These are phyloP conservation scores for Gliomastix tumulicola DNA, from an alignment of 2,329 filamentous ascomycete species.

Conservation along the genomic window DNA sequence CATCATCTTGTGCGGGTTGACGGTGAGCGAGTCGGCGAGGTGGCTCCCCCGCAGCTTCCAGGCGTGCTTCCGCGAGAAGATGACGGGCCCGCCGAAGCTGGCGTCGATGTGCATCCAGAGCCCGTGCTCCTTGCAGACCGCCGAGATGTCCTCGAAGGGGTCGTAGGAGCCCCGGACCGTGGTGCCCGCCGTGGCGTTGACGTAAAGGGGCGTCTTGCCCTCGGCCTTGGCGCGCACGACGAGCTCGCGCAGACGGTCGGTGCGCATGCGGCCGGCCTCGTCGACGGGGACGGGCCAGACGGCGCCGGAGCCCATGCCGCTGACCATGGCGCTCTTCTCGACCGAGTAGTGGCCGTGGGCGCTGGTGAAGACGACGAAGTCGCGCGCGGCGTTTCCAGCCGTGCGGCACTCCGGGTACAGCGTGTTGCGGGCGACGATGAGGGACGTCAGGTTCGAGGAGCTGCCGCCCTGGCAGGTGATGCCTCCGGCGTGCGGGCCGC, in stretches of 20 bases:
- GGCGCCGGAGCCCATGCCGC: slow-evolving; percentile 69
- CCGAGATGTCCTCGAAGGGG: slow-evolving; percentile 62
- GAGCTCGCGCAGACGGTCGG: slow-evolving; percentile 54
- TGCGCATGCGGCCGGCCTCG: slow-evolving; percentile 61
- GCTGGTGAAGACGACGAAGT: slow-evolving; percentile 82
- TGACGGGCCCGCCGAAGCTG: slow-evolving; percentile 80
- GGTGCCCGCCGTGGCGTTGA: slow-evolving; percentile 92
- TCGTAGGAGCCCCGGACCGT: slow-evolving; percentile 90
- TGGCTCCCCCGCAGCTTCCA: slow-evolving; percentile 63
- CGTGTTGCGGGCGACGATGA: slow-evolving; percentile 82
- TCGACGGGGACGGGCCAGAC: slow-evolving; percentile 75
- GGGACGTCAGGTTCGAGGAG: slow-evolving; percentile 76
- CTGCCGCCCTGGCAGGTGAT: slow-evolving; percentile 77
- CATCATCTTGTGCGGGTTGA: slow-evolving; percentile 98
- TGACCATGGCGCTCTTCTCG: slow-evolving; percentile 89
- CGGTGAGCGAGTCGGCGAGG: slow-evolving; percentile 72
- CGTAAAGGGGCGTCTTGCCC: slow-evolving; percentile 81
- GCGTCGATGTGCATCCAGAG: slow-evolving; percentile 94
- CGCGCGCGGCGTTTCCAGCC: slow-evolving; percentile 55
- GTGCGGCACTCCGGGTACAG: slow-evolving; percentile 74
- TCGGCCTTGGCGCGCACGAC: slow-evolving; percentile 54
- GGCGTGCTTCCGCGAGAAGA: slow-evolving; percentile 63
- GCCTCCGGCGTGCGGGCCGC: slow-evolving; percentile 62
- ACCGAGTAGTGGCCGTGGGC: slow-evolving; percentile 90
- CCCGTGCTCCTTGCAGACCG: slow-evolving; percentile 62